Evolutionary conservation across 2,329 filamentous ascomycete genomes (phyloP).

Genomic region (Fusarium nygamai): DNA sequence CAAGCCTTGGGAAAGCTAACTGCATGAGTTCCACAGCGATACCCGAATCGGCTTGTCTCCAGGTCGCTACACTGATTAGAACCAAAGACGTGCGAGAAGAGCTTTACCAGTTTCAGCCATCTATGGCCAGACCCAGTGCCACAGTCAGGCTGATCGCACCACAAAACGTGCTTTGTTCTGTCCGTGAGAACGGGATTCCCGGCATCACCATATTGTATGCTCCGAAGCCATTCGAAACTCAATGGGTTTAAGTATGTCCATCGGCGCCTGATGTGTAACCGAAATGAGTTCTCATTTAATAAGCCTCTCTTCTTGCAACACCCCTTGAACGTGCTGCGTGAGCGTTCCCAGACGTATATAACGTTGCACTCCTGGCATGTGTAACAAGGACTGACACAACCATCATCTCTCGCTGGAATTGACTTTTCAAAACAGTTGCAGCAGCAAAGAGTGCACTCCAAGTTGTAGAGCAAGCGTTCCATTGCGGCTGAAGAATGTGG

Average conservation of each 20-base stretch:
- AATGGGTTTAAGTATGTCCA: not conserved
- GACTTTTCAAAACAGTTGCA: not conserved
- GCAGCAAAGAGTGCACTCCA: not conserved
- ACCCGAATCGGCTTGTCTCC: not conserved
- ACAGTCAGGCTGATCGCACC: conserved; percentile 3
- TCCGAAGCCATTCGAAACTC: not conserved
- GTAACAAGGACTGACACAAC: not conserved
- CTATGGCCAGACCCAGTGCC: not conserved
- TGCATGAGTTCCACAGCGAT: not conserved
- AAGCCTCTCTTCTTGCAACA: not conserved
- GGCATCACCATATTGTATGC: not conserved
- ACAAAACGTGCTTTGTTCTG: not conserved
- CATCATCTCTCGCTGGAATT: not conserved
- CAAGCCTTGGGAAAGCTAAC: not conserved
- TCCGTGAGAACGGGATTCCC: not conserved
- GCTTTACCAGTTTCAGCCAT: not conserved
- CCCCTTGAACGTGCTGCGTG: not conserved
- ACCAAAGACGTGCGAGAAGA: not conserved
- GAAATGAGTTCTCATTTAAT: not conserved
- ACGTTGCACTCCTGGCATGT: not conserved
- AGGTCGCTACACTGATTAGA: not conserved
- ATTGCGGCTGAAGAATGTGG: not conserved
- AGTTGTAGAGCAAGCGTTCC: not conserved
- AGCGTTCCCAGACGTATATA: not conserved
- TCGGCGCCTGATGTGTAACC: not conserved